Conservation (phyloP, 2,329 filamentous ascomycete genomes). For the Aspergillus cejpii region DNA sequence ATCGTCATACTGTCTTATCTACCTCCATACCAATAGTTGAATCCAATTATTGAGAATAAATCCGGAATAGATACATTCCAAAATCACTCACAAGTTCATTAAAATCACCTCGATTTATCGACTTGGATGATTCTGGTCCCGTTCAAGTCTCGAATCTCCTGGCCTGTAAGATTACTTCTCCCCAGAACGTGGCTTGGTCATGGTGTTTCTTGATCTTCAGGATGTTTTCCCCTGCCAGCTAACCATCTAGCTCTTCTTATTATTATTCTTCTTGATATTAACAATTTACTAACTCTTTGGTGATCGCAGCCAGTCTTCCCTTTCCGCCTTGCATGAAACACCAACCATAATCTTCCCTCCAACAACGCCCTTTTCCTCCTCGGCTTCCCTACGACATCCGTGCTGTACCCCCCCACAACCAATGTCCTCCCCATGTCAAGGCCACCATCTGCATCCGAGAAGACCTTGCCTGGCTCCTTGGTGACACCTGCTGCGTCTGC, state of each 20-base stretch:
- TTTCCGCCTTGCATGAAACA: constrained; percentile 10
- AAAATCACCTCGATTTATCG: neutral
- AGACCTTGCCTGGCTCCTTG: constrained; percentile 38
- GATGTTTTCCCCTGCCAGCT: constrained; percentile 11
- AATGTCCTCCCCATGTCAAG: constrained; percentile 50
- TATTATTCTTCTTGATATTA: too few species aligned
- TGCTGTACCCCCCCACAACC: constrained; percentile 33
- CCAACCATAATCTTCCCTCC: constrained; percentile 15
- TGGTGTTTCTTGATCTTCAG: constrained; percentile 13
- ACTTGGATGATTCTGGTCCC: constrained; percentile 8
- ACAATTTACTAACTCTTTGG: constrained; percentile 12
- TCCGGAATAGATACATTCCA: too few species aligned
- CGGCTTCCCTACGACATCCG: constrained; percentile 14
- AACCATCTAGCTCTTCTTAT: constrained; percentile 3
- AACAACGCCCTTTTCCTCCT: constrained; percentile 12
- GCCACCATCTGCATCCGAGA: constrained; percentile 39
- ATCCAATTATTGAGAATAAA: too few species aligned
- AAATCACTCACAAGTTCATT: neutral
- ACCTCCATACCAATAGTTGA: too few species aligned
- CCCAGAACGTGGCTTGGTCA: constrained; percentile 24
- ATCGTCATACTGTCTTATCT: too few species aligned
- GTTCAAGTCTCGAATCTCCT: constrained; percentile 7
- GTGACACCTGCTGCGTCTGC: constrained; percentile 41
- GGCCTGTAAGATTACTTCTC: constrained; percentile 29
- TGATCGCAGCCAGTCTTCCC: constrained; percentile 22